Evolutionary conservation across 2,329 filamentous ascomycete genomes (phyloP), one percentile per base, ranked within the genome.

Genomic region (Cladosporium cucumerinum): DNA sequence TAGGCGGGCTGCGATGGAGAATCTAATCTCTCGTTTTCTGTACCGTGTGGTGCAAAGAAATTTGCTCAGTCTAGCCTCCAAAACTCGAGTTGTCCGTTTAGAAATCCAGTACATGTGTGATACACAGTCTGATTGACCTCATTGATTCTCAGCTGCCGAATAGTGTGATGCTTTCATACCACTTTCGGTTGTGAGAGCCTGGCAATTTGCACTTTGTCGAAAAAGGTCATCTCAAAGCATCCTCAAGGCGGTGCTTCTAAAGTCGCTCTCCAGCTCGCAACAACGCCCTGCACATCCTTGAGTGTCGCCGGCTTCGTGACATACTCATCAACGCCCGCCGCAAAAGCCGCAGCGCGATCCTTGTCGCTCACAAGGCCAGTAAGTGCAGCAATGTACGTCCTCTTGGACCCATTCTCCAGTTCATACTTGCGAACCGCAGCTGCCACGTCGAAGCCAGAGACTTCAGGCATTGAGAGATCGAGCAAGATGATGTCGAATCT

Each of bases 401-500:
- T 61, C 16, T 36, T 49, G 4, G 58, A n/a, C 5, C 26, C 57
- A 11, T 51, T 49, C 12, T 63, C 59, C 2, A 49, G 26, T 36
- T 72, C 71, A 30, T 59, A 43, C 14, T 48, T 58, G 10, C 72
- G 71, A 3, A 73, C 70, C 3, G 57, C 43, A 6, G 66, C 52
- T 12, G 70, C 67, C 3, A 68, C 68, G 26, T 71, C 69, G 30
- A 67, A 71, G 7, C 70, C 70, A 14, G 70, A 65, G 66, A 73
- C 69, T 21, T 69, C 57, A 0, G 71, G 71, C 72, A 73, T 73
- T 10, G 61, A 67, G 5, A 73, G 66, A 25, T 71, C 81, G 79
- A 84, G 82, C 18, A 83, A 76, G 6, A 84, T 78, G 52, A 82
- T 77, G 51, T 79, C 78, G 57, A 68, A 66, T 36, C 59, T 23